Percentiles rank a stretch among this genome's conserved stretches.
Evolutionary conservation across 805 yeast genomes (phyloP).

Genomic region (Pichia nakasei): DNA sequence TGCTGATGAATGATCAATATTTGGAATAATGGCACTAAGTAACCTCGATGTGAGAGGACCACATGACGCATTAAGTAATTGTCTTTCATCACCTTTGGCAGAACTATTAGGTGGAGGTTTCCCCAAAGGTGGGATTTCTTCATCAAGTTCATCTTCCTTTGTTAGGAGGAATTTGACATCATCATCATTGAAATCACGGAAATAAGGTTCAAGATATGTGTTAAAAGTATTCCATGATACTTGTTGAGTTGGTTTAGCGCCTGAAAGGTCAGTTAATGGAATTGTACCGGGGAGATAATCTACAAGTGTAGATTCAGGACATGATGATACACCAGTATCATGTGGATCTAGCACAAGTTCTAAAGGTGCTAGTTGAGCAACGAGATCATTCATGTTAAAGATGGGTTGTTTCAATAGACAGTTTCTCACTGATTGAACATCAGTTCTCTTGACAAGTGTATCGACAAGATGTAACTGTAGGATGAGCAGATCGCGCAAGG

Average conservation of each 20-base stretch:
- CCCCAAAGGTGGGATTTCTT: conserved; percentile 15
- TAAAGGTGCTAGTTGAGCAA: conserved; percentile 37
- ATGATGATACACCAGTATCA: conserved; percentile 55
- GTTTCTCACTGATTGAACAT: not conserved
- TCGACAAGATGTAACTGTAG: not conserved
- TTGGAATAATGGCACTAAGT: conserved; percentile 66
- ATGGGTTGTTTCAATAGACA: not conserved
- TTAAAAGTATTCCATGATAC: conserved; percentile 87
- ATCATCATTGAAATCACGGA: conserved; percentile 68
- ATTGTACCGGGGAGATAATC: conserved; percentile 78
- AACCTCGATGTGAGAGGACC: conserved; percentile 87
- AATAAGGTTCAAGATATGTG: conserved; percentile 76
- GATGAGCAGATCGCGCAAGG: not conserved
- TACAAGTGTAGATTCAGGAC: conserved; percentile 68
- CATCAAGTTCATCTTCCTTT: conserved; percentile 12
- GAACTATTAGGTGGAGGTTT: conserved; percentile 35
- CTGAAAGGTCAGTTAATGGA: conserved; percentile 81
- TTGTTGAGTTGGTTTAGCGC: conserved; percentile 79
- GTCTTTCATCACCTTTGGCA: conserved; percentile 37
- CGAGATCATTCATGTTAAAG: conserved; percentile 36
- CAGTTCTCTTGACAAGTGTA: conserved; percentile 16
- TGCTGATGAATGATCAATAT: conserved; percentile 12
- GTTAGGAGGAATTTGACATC: conserved; percentile 68
- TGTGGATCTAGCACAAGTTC: conserved; percentile 43
- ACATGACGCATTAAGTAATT: conserved; percentile 49